Evolutionary conservation across 2,329 filamentous ascomycete genomes (phyloP).

Genomic region (Polytolypa hystricis): DNA sequence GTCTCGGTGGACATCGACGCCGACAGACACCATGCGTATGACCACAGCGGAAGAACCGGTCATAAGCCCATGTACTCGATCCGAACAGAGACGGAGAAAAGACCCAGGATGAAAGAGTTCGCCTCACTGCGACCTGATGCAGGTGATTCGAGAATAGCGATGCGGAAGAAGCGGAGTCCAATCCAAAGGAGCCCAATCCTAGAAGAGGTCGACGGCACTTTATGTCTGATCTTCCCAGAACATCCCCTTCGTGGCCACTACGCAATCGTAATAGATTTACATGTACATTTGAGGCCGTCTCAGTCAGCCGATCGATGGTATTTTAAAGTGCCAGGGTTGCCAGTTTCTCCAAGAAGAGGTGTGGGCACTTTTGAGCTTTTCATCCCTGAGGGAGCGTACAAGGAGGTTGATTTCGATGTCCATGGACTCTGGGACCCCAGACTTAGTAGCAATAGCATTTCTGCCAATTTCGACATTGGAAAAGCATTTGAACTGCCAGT

Average conservation of each 20-base stretch:
- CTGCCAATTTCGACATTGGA: constrained; percentile 1
- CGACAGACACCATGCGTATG: too few species aligned
- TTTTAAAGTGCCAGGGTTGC: constrained; percentile 3
- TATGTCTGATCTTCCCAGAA: neutral
- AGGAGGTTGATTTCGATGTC: neutral
- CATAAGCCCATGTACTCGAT: too few species aligned
- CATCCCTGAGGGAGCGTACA: neutral
- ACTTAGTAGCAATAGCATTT: neutral
- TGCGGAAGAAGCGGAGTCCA: too few species aligned
- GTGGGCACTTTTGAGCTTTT: neutral
- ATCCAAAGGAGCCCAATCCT: neutral
- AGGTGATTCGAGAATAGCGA: too few species aligned
- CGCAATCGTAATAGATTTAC: neutral
- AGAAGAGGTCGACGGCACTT: neutral
- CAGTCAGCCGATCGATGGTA: constrained; percentile 2
- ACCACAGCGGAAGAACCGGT: too few species aligned
- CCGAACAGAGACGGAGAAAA: too few species aligned
- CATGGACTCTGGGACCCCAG: neutral
- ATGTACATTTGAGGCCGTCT: neutral
- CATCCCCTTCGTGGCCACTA: neutral
- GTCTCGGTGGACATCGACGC: too few species aligned
- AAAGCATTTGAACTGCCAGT: neutral
- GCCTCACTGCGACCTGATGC: too few species aligned
- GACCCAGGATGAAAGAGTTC: too few species aligned
- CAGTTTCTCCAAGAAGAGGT: neutral